Evolutionary conservation across 306 rosid genomes (phyloP).

Genomic region (Fragaria nilgerrensis): DNA sequence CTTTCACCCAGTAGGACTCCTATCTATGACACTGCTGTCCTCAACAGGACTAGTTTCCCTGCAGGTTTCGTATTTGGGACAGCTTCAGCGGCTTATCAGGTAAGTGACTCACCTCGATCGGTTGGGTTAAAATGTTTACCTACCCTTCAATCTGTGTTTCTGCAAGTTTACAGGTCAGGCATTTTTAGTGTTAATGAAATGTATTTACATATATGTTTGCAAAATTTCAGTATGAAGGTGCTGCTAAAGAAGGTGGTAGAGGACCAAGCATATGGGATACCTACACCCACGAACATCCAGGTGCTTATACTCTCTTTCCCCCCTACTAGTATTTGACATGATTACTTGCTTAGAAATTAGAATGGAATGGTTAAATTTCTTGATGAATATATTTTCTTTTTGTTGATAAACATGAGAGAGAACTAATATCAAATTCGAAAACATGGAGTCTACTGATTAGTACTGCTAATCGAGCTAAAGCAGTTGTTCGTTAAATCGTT

Average conservation of each 20-base stretch:
- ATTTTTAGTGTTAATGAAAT: neutral
- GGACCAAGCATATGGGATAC: conserved; percentile 48
- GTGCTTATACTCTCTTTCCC: neutral
- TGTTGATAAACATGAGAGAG: too few species aligned
- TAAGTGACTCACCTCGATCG: neutral
- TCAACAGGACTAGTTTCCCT: conserved; percentile 43
- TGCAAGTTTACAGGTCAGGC: neutral
- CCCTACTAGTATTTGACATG: neutral
- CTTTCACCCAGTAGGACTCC: neutral
- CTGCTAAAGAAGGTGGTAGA: conserved; percentile 35
- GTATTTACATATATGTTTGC: neutral
- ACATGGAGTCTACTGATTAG: too few species aligned
- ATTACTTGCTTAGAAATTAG: neutral
- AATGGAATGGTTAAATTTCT: neutral
- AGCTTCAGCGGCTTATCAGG: conserved; percentile 46
- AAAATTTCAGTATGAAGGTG: conserved; percentile 35
- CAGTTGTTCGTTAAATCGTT: neutral
- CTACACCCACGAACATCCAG: conserved; percentile 38
- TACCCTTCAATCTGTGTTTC: neutral
- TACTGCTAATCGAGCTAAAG: neutral
- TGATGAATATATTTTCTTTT: neutral
- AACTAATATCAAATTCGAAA: too few species aligned
- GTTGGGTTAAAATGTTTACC: neutral
- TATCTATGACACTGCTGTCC: conserved; percentile 8
- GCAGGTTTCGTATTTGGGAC: conserved; percentile 44